Evolutionary conservation across 2,329 filamentous ascomycete species (phyloP).

Genomic region (Ceratocystis ficicola): DNA sequence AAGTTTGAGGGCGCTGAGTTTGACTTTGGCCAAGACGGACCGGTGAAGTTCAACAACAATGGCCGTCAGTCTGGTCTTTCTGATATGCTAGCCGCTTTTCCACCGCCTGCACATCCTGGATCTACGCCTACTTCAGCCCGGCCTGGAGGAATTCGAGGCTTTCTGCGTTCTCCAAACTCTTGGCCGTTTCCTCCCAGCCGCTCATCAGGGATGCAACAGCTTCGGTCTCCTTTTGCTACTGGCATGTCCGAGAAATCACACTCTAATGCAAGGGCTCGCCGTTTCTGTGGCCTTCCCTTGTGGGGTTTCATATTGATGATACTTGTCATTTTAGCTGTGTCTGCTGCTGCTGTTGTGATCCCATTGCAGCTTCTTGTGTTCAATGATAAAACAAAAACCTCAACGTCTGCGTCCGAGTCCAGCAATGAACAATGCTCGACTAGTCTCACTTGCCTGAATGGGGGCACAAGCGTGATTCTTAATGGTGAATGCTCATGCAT

Average conservation of each 20-base stretch:
- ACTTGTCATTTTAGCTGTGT: slow-evolving; percentile 51
- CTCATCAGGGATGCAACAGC: slow-evolving; percentile 16
- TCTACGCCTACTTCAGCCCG: slow-evolving; percentile 28
- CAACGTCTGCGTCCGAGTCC: slow-evolving; percentile 28
- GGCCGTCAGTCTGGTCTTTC: slow-evolving; percentile 44
- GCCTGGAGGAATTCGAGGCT: slow-evolving; percentile 31
- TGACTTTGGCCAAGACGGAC: slow-evolving; percentile 37
- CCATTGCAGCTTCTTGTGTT: slow-evolving; percentile 57
- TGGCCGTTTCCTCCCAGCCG: slow-evolving; percentile 38
- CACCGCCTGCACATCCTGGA: slow-evolving; percentile 44
- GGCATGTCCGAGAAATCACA: slow-evolving; percentile 21
- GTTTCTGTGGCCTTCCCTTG: slow-evolving; percentile 72
- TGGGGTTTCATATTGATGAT: slow-evolving; percentile 63
- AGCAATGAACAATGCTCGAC: slow-evolving; percentile 44
- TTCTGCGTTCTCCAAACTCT: slow-evolving; percentile 32
- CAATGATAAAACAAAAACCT: slow-evolving; percentile 30
- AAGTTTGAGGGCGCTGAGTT: slow-evolving; percentile 42
- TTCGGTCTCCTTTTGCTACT: slow-evolving; percentile 18
- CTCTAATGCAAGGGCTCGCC: slow-evolving; percentile 35
- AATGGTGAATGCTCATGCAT: slow-evolving; percentile 67
- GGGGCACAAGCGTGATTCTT: slow-evolving; percentile 61
- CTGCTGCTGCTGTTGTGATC: slow-evolving; percentile 65
- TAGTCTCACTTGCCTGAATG: slow-evolving; percentile 60
- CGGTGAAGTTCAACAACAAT: slow-evolving; percentile 32
- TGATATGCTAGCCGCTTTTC: slow-evolving; percentile 55